Evolutionary conservation across 768 basidiomycete species (phyloP), one percentile per base, ranked within the genome.

Genomic region (Mycena alexandri): DNA sequence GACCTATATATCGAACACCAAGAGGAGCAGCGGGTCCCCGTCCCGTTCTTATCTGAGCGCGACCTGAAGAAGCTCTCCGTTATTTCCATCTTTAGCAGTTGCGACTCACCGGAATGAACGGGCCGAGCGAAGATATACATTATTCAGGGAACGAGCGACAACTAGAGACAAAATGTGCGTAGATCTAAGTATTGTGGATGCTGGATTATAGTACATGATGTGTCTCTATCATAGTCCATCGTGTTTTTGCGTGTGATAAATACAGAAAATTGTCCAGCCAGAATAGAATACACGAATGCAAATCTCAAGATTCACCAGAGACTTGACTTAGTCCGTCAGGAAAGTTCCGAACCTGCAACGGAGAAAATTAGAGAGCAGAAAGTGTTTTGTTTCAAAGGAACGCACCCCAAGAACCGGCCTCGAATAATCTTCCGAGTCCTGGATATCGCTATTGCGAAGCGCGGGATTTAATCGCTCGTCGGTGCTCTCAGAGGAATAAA

Each of bases 381-480:
- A 53, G 62, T 41, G 8, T n/a, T 46, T 52, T 65, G 50, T 21
- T 29, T 7, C 16, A 14, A 14, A 38, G 5, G 2, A 12, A 78
- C 85, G 72, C 76, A 85, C 89, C 67, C 80, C 87, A 67, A 90
- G 82, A 25, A 89, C 86, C 56, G 81, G 83, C 52, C 84, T 79
- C 22, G 84, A 85, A 77, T 88, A 87, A 66, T 88, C 89, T 66
- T 87, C 85, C 33, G 86, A 83, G 70, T 90, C 87, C 68, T 66
- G 75, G 71, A 72, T 79, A 63, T 53, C 83, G 73, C 65, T 79
- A 76, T 63, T 67, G 22, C 81, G 79, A 56, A 85, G 70, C 22
- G 75, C 80, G n/a, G 85, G 85, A 72, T 85, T 83, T 17, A 85
- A 72, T 53, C 85, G 78, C 44, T 82, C 79, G 70, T 87, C 77